These are phyloP conservation scores for Coemansia sp. DNA, from an alignment of 192 early-diverging fungal species.

Conservation along the genomic window DNA sequence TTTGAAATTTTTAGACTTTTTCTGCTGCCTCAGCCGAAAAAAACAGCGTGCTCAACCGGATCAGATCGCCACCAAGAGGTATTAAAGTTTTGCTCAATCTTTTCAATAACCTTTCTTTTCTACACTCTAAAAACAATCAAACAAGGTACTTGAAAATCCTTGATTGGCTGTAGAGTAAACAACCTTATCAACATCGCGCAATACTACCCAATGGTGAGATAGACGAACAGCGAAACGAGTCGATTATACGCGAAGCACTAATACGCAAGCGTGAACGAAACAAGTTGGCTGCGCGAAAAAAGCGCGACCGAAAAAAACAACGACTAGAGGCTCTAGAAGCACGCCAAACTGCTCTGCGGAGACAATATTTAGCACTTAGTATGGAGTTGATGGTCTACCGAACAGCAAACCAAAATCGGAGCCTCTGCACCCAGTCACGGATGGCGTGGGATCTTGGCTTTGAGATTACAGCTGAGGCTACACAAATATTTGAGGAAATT, in stretches of 20 bases:
- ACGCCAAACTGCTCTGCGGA: slow-evolving; percentile 27
- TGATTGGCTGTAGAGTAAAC: neutral
- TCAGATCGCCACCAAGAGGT: neutral
- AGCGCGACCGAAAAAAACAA: slow-evolving; percentile 47
- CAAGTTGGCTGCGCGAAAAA: slow-evolving; percentile 37
- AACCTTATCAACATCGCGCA: slow-evolving; percentile 2
- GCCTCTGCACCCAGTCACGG: neutral
- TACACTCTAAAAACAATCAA: neutral
- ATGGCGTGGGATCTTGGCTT: neutral
- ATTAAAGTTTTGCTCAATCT: neutral
- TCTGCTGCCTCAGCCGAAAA: neutral
- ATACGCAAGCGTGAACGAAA: slow-evolving; percentile 40
- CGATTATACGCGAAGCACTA: slow-evolving; percentile 9
- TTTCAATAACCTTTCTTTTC: neutral
- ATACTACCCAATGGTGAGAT: slow-evolving; percentile 32
- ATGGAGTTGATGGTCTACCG: slow-evolving; percentile 24
- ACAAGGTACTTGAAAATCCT: neutral
- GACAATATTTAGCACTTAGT: slow-evolving; percentile 12
- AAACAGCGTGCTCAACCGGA: neutral
- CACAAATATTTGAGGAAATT: neutral
- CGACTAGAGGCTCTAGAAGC: slow-evolving; percentile 27
- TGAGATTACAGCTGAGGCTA: neutral
- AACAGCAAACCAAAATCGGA: neutral
- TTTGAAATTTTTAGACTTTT: slow-evolving; percentile 23
- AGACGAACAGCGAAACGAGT: neutral